These are phyloP conservation scores for Pycnococcus provasolii DNA, from an alignment of 139 green algal species.

Conservation along the genomic window DNA sequence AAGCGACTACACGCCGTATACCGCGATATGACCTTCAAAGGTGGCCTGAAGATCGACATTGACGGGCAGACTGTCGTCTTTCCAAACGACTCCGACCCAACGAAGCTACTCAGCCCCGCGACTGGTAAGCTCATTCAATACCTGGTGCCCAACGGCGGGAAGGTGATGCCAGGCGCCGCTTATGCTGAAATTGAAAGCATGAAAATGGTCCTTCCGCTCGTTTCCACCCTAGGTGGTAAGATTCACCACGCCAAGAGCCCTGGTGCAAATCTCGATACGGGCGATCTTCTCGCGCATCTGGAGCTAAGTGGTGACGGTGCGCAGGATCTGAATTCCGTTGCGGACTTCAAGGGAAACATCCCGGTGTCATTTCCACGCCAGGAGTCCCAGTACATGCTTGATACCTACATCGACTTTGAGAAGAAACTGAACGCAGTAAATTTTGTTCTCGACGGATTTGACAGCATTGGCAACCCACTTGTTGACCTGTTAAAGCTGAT, in stretches of 20 bases:
- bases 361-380: too few relatives aligned
- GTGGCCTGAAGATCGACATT: constrained; percentile 21
- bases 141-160: constrained; percentile 32
- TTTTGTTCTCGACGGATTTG: too few relatives aligned
- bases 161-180: not conserved
- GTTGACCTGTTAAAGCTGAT: too few relatives aligned
- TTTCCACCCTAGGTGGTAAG: not conserved
- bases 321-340: too few relatives aligned
- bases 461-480: too few relatives aligned
- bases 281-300: not conserved
- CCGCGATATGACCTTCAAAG: not conserved
- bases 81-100: constrained; percentile 44
- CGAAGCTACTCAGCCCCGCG: constrained; percentile 28
- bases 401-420: too few relatives aligned
- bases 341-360: too few relatives aligned
- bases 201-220: constrained; percentile 82
- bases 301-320: constrained; percentile 29
- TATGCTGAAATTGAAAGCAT: constrained; percentile 84
- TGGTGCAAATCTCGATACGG: too few relatives aligned
- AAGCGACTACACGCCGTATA: constrained; percentile 14
- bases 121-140: constrained; percentile 41
- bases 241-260: too few relatives aligned
- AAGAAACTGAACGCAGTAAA: too few relatives aligned
- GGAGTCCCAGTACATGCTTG: too few relatives aligned
- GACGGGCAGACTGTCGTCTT: constrained; percentile 21